Base-by-base conservation (phyloP, 768 basidiomycete species). In the Mycena filopes region DNA sequence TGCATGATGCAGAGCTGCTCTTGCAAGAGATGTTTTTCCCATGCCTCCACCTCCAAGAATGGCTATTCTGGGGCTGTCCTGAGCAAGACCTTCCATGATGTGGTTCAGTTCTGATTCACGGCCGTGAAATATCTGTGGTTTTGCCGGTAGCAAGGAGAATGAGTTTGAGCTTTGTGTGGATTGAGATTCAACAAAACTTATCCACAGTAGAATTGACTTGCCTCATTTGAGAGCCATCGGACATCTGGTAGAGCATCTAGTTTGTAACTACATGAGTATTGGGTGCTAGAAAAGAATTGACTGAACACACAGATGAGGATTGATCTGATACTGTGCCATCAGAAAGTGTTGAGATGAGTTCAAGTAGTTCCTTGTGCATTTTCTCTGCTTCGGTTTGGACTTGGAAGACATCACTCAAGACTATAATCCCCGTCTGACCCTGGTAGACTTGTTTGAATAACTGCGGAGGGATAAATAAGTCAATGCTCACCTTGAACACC, bases 161-260 rank as follows among this genome's bases (percentile, higher is more conserved):
- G 61, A 63, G 15, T n/a, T 56, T 18, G 54, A 63, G 38, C 61
- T 63, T 28, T 21, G 42, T 41, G 10, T 28, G 42, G 25, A 29
- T 40, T 13, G 5, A 16, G 42, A 23, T 33, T 15, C 1, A 29
- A 40, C 3, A 10, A 21, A 21, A 47, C n/a, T 36, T 13, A 33
- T 12, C 33, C 6, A 33, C 7, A 33, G 12, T 7, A 33, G 7
- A 33, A 33, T 33, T 2, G 8, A 40, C 4, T 4, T 18, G 42
- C 36, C 33, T 28, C 21, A 15, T 47, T 7, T 31, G 46, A 15
- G 25, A 21, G 11, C 10, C n/a, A 33, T 33, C n/a, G 7, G 6
- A 6, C 33, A 12, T 12, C 12, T 33, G 6, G 33, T 33, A 33
- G 33, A 12, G 12, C 33, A 33, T 12, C 33, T 33, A 12, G 12